These are phyloP conservation scores for Porodaedalea pini DNA, from an alignment of 1,284 basidiomycete genomes.

Conservation along the genomic window DNA sequence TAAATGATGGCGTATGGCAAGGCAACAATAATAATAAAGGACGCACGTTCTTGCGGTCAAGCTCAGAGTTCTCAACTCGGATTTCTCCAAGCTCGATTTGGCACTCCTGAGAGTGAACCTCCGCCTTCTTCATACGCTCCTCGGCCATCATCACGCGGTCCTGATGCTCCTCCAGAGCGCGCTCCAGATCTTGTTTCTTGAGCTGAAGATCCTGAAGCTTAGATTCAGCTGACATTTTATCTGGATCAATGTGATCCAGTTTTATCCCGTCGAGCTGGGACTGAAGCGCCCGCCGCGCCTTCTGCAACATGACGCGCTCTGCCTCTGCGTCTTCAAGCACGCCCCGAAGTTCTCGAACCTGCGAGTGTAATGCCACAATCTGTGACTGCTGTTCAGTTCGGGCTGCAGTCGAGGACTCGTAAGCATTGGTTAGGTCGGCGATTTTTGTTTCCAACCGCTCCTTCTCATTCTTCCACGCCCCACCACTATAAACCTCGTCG, in stretches of 20 bases:
- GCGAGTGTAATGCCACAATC: conserved; percentile 77
- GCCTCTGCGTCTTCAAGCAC: conserved; percentile 83
- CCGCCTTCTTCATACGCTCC: conserved; percentile 78
- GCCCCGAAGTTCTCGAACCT: conserved; percentile 77
- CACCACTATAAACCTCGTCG: conserved; percentile 72
- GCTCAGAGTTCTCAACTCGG: conserved; percentile 71
- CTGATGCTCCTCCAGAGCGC: conserved; percentile 74
- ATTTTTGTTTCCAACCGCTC: conserved; percentile 83
- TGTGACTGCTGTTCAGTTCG: conserved; percentile 81
- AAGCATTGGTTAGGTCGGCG: conserved; percentile 71
- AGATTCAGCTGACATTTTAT: conserved; percentile 66
- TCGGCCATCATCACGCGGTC: conserved; percentile 70
- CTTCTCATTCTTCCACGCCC: conserved; percentile 83
- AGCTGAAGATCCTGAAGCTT: conserved; percentile 72
- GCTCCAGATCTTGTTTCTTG: conserved; percentile 76
- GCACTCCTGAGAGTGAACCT: conserved; percentile 69
- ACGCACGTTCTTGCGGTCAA: conserved; percentile 75
- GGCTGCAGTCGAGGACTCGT: conserved; percentile 67
- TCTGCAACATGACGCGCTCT: conserved; percentile 73
- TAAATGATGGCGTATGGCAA: conserved; percentile 7
- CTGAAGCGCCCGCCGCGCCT: conserved; percentile 75
- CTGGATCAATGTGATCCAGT: conserved; percentile 67
- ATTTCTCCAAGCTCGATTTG: conserved; percentile 72
- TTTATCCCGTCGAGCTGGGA: conserved; percentile 78
- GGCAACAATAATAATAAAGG: conserved; percentile 3